These are phyloP conservation scores for Mycena rebaudengoi DNA, from an alignment of 768 basidiomycete genomes.

Conservation along the genomic window DNA sequence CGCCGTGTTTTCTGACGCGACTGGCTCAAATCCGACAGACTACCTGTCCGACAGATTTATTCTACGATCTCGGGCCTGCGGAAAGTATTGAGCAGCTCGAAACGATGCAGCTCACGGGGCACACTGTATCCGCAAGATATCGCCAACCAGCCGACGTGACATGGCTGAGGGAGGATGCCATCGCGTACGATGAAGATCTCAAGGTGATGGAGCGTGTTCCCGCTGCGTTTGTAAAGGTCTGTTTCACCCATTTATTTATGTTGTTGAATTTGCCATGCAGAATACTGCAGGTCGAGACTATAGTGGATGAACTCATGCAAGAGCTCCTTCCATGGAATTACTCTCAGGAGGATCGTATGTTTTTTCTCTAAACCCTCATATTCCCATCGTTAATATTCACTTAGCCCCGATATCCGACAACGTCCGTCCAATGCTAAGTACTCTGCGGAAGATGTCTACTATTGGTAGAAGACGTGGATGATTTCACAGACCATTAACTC, in stretches of 20 bases:
- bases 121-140: neutral
- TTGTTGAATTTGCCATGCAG: neutral
- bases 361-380: too few species aligned
- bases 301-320: neutral
- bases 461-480: too few species aligned
- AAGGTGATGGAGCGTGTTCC: constrained; percentile 1
- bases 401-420: too few species aligned
- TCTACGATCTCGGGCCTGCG: constrained; percentile 10
- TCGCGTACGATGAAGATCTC: neutral
- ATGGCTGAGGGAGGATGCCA: too few species aligned
- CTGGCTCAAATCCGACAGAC: neutral
- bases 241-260: neutral
- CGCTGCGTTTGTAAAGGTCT: neutral
- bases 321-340: constrained; percentile 12
- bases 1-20: neutral
- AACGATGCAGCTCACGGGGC: constrained; percentile 4
- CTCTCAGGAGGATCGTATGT: neutral
- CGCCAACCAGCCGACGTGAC: neutral
- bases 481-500: too few species aligned
- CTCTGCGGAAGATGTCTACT: too few species aligned
- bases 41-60: constrained; percentile 14
- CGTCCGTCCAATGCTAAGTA: too few species aligned
- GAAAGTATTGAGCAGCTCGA: neutral
- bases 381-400: too few species aligned
- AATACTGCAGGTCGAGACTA: neutral